These are phyloP conservation scores for Phaeophleospora eucalypticola DNA, from an alignment of 2,329 filamentous ascomycete genomes.

Conservation along the genomic window DNA sequence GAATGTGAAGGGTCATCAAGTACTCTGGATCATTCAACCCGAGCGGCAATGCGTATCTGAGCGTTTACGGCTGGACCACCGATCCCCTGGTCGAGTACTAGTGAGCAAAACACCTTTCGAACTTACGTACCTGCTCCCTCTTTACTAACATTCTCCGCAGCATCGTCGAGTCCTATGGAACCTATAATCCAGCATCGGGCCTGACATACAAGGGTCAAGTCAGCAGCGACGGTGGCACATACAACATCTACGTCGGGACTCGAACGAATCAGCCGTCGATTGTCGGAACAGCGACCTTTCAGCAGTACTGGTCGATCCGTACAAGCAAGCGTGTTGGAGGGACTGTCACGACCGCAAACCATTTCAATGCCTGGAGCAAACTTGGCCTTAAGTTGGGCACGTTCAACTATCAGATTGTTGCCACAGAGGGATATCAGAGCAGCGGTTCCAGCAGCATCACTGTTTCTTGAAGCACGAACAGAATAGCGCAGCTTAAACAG, in stretches of 20 bases:
- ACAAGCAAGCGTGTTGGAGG: constrained; percentile 48
- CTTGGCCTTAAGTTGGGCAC: constrained; percentile 2
- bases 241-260: constrained; percentile 49
- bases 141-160: too few species aligned
- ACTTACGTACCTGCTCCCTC: too few species aligned
- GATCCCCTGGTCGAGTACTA: constrained; percentile 56
- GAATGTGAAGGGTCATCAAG: constrained; percentile 19
- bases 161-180: constrained; percentile 52
- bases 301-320: constrained; percentile 51
- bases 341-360: constrained; percentile 47
- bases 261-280: constrained; percentile 48
- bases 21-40: constrained; percentile 18
- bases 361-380: constrained; percentile 51
- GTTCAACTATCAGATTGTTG: constrained; percentile 15
- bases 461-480: too few species aligned
- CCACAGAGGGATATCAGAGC: constrained; percentile 12
- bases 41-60: constrained; percentile 47
- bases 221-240: constrained; percentile 49
- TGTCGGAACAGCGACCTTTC: constrained; percentile 50
- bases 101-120: too few species aligned
- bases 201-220: constrained; percentile 49
- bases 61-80: constrained; percentile 56
- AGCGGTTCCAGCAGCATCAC: constrained; percentile 9
- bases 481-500: too few species aligned
- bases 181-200: constrained; percentile 44